Base-by-base conservation (phyloP, 192 early-diverging fungal genomes). In the Cetraspora pellucida region DNA sequence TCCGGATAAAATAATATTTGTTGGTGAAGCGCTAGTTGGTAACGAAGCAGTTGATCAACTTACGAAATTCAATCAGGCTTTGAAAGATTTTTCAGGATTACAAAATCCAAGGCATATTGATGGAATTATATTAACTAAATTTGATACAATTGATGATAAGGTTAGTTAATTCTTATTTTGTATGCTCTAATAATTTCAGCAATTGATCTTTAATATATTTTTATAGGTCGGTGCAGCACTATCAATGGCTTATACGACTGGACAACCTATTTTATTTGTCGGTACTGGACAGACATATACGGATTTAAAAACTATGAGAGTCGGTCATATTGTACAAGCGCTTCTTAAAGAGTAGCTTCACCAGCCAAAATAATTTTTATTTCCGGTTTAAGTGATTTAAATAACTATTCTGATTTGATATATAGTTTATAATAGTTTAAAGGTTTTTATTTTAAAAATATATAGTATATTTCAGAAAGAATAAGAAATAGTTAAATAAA, bases 201-300 rank as follows among this genome's bases (percentile, higher is more conserved):
- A 37, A 5, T n/a, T n/a, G 37, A 21, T 5, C 14, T 65, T 19
- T 64, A 60, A 11, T 60, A 19, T 43, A 52, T 28, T 49, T 67
- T 9, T 1, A 46, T 80, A 91, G 85, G 95, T 98, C 45, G 97
- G 97, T 23, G 96, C 97, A 28, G 97, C 97, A 0, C 81, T 98
- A 25, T 94, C 94, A 11, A 97, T 98, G 97, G 94, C 97, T 8
- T 96, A 95, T 78, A 95, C 91, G 25, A 98, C 97, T 6, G 95
- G 95, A 23, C 90, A 96, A 78, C 97, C 97, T 10, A 97, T 98
- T 44, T 82, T 95, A 60, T 98, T 98, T 89, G 95, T 98, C 19
- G 97, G 97, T 28, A 97, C 95, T 14, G 97, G 97, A 9, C 97
- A 98, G 83, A 98, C 97, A 2, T 98, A 97, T 77, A 97, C 95